Base-by-base conservation (phyloP, 2,329 filamentous ascomycete species). In the Monosporascus sp. region DNA sequence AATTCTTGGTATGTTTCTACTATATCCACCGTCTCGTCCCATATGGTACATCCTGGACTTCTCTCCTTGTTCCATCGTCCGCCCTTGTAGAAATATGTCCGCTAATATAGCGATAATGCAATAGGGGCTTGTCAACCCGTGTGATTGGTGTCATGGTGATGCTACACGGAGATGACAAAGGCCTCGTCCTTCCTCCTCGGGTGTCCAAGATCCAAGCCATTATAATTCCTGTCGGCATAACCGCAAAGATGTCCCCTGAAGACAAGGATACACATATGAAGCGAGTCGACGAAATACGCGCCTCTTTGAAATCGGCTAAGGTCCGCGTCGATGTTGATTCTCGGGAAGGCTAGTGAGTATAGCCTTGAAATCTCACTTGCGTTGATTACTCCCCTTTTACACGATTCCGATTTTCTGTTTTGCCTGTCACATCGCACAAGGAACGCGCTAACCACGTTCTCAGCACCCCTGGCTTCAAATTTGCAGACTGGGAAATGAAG, bases 101-200 rank as follows among this genome's bases (percentile, higher is more conserved):
- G 39, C 50, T 52, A 37, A 53, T 15, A 7, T 8, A 27, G 25
- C 22, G 14, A 5, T n/a, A 17, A 8, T 31, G 3, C 34, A 7
- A 48, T 50, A 62, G 60, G 94, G 94, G 94, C 73, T 83, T 99
- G 56, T 97, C 93, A 1, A 99, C 94, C 51, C 90, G 94, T 69
- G 90, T 93, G 53, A 96, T 99, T 60, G 95, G 94, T 75, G 91
- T 97, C 70, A 97, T 97, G 93, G 89, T 97, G 66, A 94, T 99
- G 85, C 91, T 96, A 56, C 94, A 99, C 74, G 88, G 91, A 65
- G 94, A 99, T 69, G 88, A 99, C 76, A 93, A 93, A 73, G 94
- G 94, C 59, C 81, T 99, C 18, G 91, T 97, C 57, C 84, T 97
- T 50, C 94, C 94, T 68, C 94, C 94, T 41, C 84, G 91, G 52